These are phyloP conservation scores for Lepidium sativum DNA, from an alignment of 345 rosid genomes.

Conservation along the genomic window DNA sequence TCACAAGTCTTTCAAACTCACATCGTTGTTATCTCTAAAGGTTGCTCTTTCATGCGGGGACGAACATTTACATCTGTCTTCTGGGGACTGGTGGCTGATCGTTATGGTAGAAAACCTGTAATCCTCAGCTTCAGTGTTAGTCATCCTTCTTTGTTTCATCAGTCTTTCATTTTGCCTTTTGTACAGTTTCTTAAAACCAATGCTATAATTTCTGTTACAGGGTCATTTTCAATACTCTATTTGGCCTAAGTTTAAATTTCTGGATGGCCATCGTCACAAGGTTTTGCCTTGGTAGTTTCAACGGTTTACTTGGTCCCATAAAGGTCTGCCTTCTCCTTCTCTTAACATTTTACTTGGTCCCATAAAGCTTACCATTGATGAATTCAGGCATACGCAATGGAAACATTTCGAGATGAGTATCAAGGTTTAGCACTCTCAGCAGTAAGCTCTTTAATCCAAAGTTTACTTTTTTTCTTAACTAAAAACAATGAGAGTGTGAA, in stretches of 20 bases:
- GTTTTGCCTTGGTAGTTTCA: constrained; percentile 84
- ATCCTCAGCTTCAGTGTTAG: constrained; percentile 71
- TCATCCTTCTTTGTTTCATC: not conserved
- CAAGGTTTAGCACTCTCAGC: constrained; percentile 79
- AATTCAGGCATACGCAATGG: constrained; percentile 77
- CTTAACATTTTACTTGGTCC: not conserved
- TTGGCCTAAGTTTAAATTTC: constrained; percentile 79
- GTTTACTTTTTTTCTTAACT: not conserved
- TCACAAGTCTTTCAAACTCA: not conserved
- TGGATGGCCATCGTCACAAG: constrained; percentile 86
- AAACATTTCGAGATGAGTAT: constrained; percentile 61
- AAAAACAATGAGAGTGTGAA: no score
- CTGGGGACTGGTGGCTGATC: constrained; percentile 90
- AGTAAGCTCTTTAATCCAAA: constrained; percentile 37
- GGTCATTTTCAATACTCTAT: constrained; percentile 81
- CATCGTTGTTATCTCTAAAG: constrained; percentile 31
- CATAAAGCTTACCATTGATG: not conserved
- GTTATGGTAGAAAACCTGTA: constrained; percentile 86
- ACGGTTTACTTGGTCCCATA: constrained; percentile 85
- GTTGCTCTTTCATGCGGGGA: constrained; percentile 82
- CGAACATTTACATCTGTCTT: constrained; percentile 78
- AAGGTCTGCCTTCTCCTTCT: constrained; percentile 48
- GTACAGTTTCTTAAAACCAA: not conserved
- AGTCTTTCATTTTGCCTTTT: not conserved
- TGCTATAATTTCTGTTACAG: constrained; percentile 34